These are phyloP conservation scores for Nitzschia sp. DNA, from an alignment of 108 stramenopile species.

Conservation along the genomic window DNA sequence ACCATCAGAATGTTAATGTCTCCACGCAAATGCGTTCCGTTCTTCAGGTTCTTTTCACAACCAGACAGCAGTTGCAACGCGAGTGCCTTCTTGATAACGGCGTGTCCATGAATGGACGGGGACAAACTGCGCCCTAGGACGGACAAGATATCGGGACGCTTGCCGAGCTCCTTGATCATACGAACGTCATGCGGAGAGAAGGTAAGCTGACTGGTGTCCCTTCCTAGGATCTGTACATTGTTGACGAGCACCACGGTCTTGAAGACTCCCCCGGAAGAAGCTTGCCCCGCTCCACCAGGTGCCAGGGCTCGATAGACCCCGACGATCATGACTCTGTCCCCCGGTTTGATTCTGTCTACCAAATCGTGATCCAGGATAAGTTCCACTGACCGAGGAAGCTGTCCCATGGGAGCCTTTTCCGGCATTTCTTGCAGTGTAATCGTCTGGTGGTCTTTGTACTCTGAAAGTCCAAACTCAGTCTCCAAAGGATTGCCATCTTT, in stretches of 20 bases:
- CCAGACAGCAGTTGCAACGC: constrained; percentile 93
- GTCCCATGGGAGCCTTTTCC: constrained; percentile 97
- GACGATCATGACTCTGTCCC: constrained; percentile 91
- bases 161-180: constrained; percentile 78
- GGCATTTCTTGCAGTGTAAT: constrained; percentile 96
- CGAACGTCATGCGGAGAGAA: constrained; percentile 82
- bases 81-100: constrained; percentile 95
- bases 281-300: constrained; percentile 27
- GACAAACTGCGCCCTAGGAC: constrained; percentile 88
- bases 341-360: constrained; percentile 96
- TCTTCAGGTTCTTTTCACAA: constrained; percentile 94
- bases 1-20: constrained; percentile 99
- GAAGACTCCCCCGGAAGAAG: constrained; percentile 81
- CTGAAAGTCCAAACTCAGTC: constrained; percentile 94
- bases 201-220: constrained; percentile 80
- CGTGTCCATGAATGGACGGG: constrained; percentile 98
- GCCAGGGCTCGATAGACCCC: constrained; percentile 94
- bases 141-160: constrained; percentile 75
- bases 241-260: constrained; percentile 96
- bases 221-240: constrained; percentile 88
- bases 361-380: constrained; percentile 92
- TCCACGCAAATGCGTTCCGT: constrained; percentile 97
- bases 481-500: constrained; percentile 90
- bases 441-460: constrained; percentile 97
- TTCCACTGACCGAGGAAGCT: constrained; percentile 95